phyloP scores from a whole-genome alignment of 768 basidiomycete species.

The Lactarius trivialis region DNA sequence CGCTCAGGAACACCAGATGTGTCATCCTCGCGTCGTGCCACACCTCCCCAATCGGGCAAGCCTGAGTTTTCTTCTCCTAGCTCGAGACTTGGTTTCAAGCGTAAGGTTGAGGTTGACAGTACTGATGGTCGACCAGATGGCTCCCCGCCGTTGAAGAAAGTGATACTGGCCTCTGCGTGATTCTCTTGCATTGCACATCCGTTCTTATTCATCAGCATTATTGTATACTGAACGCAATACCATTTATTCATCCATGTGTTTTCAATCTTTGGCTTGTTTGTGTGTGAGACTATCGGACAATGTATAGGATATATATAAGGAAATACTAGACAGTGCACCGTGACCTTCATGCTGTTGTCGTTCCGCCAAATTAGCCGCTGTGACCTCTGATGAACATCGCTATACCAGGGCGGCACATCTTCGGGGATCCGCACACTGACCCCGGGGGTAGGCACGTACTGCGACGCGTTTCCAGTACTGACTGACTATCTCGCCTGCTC shows the following conservation, averaged over 20 bases:
- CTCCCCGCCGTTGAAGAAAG: conserved; percentile 64
- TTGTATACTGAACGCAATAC: conserved; percentile 21
- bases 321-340: not conserved
- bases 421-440: not conserved
- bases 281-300: not conserved
- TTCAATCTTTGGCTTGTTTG: not conserved
- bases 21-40: conserved; percentile 32
- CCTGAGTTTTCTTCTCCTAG: conserved; percentile 44
- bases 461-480: not conserved
- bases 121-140: conserved; percentile 33
- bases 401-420: not conserved
- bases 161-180: conserved; percentile 34
- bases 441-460: not conserved
- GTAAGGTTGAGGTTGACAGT: conserved; percentile 57
- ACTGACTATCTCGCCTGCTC: not conserved
- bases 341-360: not conserved
- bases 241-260: conserved; percentile 11
- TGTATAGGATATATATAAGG: not conserved
- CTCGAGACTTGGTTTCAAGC: conserved; percentile 56
- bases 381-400: not conserved
- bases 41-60: conserved; percentile 32
- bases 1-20: conserved; percentile 74
- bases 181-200: conserved; percentile 3
- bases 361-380: not conserved
- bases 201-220: conserved; percentile 20